Evolutionary conservation across 1,139 yeast species (phyloP).

Genomic region (Candida sp.): DNA sequence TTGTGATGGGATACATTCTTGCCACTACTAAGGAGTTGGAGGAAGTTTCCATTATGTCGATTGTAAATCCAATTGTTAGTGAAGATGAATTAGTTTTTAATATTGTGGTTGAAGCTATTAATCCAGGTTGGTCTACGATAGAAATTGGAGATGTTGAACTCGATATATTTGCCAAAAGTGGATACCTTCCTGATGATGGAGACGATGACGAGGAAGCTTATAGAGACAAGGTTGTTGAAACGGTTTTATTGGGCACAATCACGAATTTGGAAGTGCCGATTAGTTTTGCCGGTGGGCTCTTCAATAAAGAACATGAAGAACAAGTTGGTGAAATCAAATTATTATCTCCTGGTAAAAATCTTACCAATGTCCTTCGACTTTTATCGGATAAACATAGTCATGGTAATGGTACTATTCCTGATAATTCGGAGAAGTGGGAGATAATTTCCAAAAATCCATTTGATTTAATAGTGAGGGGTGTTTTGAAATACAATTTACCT

Average conservation of each 20-base stretch:
- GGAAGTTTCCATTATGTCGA: conserved; percentile 53
- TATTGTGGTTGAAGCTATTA: conserved; percentile 71
- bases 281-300: conserved; percentile 73
- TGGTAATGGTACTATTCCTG: conserved; percentile 20
- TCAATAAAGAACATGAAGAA: conserved; percentile 53
- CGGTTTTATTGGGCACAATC: conserved; percentile 76
- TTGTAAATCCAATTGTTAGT: conserved; percentile 74
- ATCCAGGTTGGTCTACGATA: conserved; percentile 82
- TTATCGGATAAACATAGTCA: conserved; percentile 8
- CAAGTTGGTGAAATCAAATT: conserved; percentile 72
- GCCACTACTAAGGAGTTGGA: conserved; percentile 87
- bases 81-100: conserved; percentile 85
- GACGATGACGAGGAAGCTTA: conserved; percentile 4
- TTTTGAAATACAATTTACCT: conserved; percentile 73
- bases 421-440: conserved; percentile 67
- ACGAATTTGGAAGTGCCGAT: conserved; percentile 67
- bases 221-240: conserved; percentile 39
- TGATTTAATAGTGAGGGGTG: conserved; percentile 82
- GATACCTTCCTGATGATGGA: conserved; percentile 35
- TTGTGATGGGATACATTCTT: conserved; percentile 75
- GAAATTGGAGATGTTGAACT: conserved; percentile 65
- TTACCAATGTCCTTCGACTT: conserved; percentile 30
- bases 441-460: conserved; percentile 76
- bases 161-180: conserved; percentile 85
- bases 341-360: conserved; percentile 68